Evolutionary conservation across 495 filamentous ascomycete species (phyloP), one percentile per base, ranked within the genome.

Genomic region (Hypomontagnella submonticulosa): DNA sequence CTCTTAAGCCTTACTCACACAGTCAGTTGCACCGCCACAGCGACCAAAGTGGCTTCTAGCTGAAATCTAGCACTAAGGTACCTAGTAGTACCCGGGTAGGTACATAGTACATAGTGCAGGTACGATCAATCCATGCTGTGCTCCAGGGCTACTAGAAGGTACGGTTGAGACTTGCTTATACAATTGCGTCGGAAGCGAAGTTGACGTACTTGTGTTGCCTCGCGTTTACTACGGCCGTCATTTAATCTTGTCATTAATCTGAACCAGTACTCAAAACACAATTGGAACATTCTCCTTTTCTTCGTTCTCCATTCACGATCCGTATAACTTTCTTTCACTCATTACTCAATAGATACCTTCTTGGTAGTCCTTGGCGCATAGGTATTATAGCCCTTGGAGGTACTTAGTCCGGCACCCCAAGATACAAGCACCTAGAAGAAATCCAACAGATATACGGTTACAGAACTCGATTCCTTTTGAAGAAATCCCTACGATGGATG

Each of bases 401-500:
- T 38, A 38, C 36, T 13, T 38, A 11, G 10, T 38, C 9, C 36
- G 9, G 10, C 36, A 12, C n/a, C 9, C n/a, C 16, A 55, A 23
- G 27, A 30, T n/a, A 27, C 12, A 33, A 33, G 19, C 43, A 13
- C 27, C 42, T 40, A 34, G 36, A 33, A 19, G 23, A 34, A n/a
- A 27, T 20, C 43, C 48, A 34, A 33, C 34, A 16, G 32, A 19
- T 37, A 37, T 49, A 27, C 6, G 23, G 23, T 27, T 6, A 27
- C 23, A 47, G 18, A 41, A 12, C 33, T n/a, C 5, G 40, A 10
- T 16, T n/a, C 0, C 16, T 43, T 48, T 13, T 4, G 27, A 36
- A 36, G 30, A 4, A 33, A 58, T 13, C 9, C 11, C 36, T 38
- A 69, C 34, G 23, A 97, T 97, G 92, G 90, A 96, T 60, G 91